These are phyloP conservation scores for Piloderma croceum DNA, from an alignment of 768 basidiomycete genomes.

Conservation along the genomic window DNA sequence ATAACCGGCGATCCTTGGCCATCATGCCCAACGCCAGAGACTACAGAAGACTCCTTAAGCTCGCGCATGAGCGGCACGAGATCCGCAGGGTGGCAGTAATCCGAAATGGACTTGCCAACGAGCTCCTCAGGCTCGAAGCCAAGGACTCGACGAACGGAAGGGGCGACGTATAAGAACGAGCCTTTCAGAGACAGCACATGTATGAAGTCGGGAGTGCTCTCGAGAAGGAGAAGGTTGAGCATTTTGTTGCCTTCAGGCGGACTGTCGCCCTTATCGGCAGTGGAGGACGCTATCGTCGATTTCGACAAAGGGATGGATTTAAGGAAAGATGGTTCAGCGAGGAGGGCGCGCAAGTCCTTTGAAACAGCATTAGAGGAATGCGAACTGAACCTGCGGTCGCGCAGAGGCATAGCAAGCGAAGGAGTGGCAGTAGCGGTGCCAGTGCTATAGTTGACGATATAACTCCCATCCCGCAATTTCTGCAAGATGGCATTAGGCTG, in stretches of 20 bases:
- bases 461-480: constrained; percentile 73
- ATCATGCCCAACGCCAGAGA: constrained; percentile 12
- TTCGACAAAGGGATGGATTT: constrained; percentile 42
- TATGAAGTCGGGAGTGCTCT: constrained; percentile 70
- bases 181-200: constrained; percentile 93
- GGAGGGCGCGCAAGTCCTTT: constrained; percentile 45
- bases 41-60: constrained; percentile 57
- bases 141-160: constrained; percentile 68
- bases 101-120: constrained; percentile 68
- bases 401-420: constrained; percentile 2
- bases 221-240: constrained; percentile 57
- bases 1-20: constrained; percentile 5
- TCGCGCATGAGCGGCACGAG: constrained; percentile 88
- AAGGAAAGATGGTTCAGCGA: constrained; percentile 44
- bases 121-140: constrained; percentile 87
- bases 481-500: constrained; percentile 82
- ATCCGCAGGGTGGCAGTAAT: constrained; percentile 86
- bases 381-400: constrained; percentile 28
- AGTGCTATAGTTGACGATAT: constrained; percentile 56
- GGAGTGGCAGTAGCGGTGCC: background rate
- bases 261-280: constrained; percentile 19
- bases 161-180: constrained; percentile 86
- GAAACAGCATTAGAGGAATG: constrained; percentile 33
- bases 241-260: constrained; percentile 42
- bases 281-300: constrained; percentile 20